Base-by-base conservation (phyloP, 2,329 filamentous ascomycete species). In the Blumeria hordei region DNA sequence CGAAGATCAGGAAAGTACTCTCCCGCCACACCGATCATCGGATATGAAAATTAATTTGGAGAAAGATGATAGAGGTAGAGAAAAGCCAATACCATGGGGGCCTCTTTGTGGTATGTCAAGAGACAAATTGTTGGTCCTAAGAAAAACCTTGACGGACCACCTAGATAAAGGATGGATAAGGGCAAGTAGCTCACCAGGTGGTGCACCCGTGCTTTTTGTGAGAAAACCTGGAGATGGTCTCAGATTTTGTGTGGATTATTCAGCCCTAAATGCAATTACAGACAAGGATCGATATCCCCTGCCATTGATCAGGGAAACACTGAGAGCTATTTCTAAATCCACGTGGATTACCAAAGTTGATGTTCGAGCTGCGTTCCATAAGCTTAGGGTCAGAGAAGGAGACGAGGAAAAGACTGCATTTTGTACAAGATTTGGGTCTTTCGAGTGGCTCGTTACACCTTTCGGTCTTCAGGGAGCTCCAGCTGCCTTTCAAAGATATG, bases 61-160 rank as follows among this genome's bases (percentile, higher is more conserved):
- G 33, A 47, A 28, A 32, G 44, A 47, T 47, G 44, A 47, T 28
- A 47, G 33, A 28, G 44, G 44, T 6, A 47, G 44, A 32, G 44
- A 47, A 47, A 47, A 47, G 18, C 44, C 44, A 47, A 47, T 47
- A 21, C 44, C 44, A 47, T 47, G 44, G 44, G 44, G 44, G 44
- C 44, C 44, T 8, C 41, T 44, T 7, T 44, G 18, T n/a, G 41
- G 41, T n/a, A 44, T 44, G 41, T 44, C 41, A 8, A 44, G 41
- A n/a, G 41, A 44, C n/a, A 16, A 44, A 16, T n/a, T 44, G 7
- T 16, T 44, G n/a, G 41, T 44, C 6, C n/a, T 44, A 44, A 44
- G 41, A n/a, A 44, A 44, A n/a, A 44, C 41, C 6, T n/a, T 44
- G n/a, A 44, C 41, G n/a, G 41, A 16, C 41, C 43, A 47, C 12